These are phyloP conservation scores for Xylaria intraflava DNA, from an alignment of 495 filamentous ascomycete genomes.

Conservation along the genomic window DNA sequence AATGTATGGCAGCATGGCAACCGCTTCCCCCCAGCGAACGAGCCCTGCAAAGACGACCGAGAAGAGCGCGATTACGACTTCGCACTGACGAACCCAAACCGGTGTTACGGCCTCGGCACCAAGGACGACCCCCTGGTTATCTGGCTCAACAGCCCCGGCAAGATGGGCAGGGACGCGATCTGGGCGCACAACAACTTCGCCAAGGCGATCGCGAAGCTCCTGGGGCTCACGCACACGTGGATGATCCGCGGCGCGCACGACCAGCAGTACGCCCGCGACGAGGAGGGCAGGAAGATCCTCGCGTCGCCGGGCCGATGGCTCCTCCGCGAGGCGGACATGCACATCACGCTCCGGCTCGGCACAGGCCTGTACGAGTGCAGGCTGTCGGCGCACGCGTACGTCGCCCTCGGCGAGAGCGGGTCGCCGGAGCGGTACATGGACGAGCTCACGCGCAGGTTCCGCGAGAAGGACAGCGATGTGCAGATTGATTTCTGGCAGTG, in stretches of 20 bases:
- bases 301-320: background rate
- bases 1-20: background rate
- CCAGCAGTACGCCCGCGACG: background rate
- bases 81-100: constrained; percentile 1
- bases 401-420: background rate
- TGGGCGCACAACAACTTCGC: constrained; percentile 10
- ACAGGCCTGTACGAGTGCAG: constrained; percentile 2
- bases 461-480: background rate
- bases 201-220: constrained; percentile 6
- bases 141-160: background rate
- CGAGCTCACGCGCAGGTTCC: background rate
- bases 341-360: constrained; percentile 7
- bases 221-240: constrained; percentile 2
- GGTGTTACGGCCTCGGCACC: constrained; percentile 1
- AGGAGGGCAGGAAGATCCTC: background rate
- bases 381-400: constrained; percentile 1
- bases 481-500: constrained; percentile 9
- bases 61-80: constrained; percentile 1
- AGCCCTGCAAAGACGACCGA: constrained; percentile 2
- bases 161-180: background rate
- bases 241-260: constrained; percentile 4
- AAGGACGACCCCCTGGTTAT: constrained; percentile 2
- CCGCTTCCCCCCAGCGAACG: background rate
- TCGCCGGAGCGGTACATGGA: constrained; percentile 1
- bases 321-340: background rate